phyloP scores from a whole-genome alignment of 345 rosid genomes.

The Iberis pinnata region DNA sequence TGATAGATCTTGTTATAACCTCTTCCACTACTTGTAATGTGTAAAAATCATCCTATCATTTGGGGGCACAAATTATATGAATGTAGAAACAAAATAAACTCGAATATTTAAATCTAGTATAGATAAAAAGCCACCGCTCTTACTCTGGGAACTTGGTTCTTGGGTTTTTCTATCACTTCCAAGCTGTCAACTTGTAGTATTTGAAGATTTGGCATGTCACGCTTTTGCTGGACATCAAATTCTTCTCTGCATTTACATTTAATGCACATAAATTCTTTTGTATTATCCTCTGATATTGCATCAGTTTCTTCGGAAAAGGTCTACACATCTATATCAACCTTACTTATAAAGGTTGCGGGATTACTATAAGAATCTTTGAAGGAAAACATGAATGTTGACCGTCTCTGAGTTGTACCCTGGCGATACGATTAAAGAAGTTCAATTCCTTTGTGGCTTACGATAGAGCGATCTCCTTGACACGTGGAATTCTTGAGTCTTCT shows the following conservation, averaged over 20 bases:
- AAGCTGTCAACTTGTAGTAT: constrained; percentile 49
- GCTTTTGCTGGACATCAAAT: constrained; percentile 32
- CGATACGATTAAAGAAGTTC: constrained; percentile 42
- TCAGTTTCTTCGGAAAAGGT: constrained; percentile 43
- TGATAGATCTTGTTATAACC: constrained; percentile 90
- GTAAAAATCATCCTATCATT: constrained; percentile 4
- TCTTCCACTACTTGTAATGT: constrained; percentile 72
- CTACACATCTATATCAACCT: constrained; percentile 73
- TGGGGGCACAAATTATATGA: background rate
- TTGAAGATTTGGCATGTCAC: constrained; percentile 47
- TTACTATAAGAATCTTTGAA: constrained; percentile 43
- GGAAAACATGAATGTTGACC: constrained; percentile 62
- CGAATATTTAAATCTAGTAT: background rate
- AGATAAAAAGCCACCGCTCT: constrained; percentile 16
- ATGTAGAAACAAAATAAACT: background rate
- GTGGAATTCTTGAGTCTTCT: too few species aligned
- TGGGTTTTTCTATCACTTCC: constrained; percentile 44
- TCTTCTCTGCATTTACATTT: constrained; percentile 43
- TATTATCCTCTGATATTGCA: constrained; percentile 25
- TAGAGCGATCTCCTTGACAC: too few species aligned
- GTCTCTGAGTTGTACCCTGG: constrained; percentile 52
- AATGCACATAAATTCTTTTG: constrained; percentile 40
- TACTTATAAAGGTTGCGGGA: constrained; percentile 29
- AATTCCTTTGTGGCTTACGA: constrained; percentile 72
- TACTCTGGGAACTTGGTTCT: constrained; percentile 68